Percentiles rank a stretch among this genome's conserved stretches.
phyloP scores from a whole-genome alignment of 306 rosid species.

The Rubus parviflorus region DNA sequence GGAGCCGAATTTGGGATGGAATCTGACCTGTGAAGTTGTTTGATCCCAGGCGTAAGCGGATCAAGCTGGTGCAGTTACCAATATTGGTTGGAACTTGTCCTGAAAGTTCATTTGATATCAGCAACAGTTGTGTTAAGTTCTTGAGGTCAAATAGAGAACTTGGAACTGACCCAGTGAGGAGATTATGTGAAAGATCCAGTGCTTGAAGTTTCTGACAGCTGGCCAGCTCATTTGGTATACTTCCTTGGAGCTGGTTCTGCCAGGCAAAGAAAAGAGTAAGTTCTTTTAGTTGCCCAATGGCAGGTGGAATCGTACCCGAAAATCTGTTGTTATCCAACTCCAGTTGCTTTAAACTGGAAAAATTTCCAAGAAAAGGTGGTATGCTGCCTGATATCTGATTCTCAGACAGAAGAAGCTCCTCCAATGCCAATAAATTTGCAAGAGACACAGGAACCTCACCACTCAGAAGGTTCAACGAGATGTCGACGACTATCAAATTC shows the following conservation, averaged over 20 bases:
- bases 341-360: conserved; percentile 70
- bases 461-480: conserved; percentile 72
- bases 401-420: conserved; percentile 74
- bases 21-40: conserved; percentile 74
- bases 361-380: conserved; percentile 70
- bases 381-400: conserved; percentile 70
- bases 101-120: conserved; percentile 79
- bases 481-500: conserved; percentile 61
- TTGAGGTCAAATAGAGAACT: conserved; percentile 67
- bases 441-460: conserved; percentile 69
- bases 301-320: conserved; percentile 72
- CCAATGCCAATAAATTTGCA: conserved; percentile 52
- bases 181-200: conserved; percentile 83
- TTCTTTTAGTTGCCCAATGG: conserved; percentile 68
- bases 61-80: conserved; percentile 69
- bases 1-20: conserved; percentile 69
- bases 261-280: conserved; percentile 85
- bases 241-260: conserved; percentile 83
- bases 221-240: conserved; percentile 69
- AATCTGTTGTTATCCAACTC: conserved; percentile 89
- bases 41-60: conserved; percentile 80
- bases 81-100: conserved; percentile 74
- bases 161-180: conserved; percentile 72
- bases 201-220: conserved; percentile 86
- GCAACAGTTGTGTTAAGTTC: conserved; percentile 73